Conservation (phyloP, 2,329 filamentous ascomycete species). For the Trichoderma gracile region DNA sequence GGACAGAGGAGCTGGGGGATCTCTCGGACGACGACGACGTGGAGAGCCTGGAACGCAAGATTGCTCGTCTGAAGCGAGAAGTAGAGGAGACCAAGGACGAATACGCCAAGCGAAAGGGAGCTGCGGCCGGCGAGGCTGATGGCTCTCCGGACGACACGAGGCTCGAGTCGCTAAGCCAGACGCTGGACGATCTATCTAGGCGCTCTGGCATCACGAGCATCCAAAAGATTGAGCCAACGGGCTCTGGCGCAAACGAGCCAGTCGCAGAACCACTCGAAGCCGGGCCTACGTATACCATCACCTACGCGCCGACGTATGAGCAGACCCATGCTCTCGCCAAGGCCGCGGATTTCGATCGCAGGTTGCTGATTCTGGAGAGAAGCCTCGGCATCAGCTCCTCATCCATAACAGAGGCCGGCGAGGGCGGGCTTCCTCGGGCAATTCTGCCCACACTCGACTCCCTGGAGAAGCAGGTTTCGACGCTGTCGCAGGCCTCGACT, state of each 20-base stretch:
- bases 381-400: constrained; percentile 76
- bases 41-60: constrained; percentile 73
- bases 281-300: constrained; percentile 61
- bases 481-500: constrained; percentile 71
- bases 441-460: constrained; percentile 80
- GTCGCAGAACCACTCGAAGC: background rate
- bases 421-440: constrained; percentile 61
- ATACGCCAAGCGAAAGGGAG: constrained; percentile 54
- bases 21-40: constrained; percentile 74
- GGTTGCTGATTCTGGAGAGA: constrained; percentile 76
- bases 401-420: constrained; percentile 61
- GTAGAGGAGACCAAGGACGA: constrained; percentile 71
- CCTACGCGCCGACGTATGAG: constrained; percentile 64
- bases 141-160: constrained; percentile 39
- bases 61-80: constrained; percentile 81
- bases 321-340: constrained; percentile 73
- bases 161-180: constrained; percentile 68
- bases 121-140: constrained; percentile 50
- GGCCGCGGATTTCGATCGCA: constrained; percentile 82
- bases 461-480: constrained; percentile 77
- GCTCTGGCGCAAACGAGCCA: constrained; percentile 31
- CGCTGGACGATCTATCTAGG: constrained; percentile 65
- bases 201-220: constrained; percentile 31
- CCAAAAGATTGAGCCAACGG: constrained; percentile 24
- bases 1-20: constrained; percentile 69